A percentile compares a stretch with the other conserved stretches of the same genome.
These are phyloP conservation scores for Pythium biforme DNA, from an alignment of 352 stramenopile genomes.

Conservation along the genomic window DNA sequence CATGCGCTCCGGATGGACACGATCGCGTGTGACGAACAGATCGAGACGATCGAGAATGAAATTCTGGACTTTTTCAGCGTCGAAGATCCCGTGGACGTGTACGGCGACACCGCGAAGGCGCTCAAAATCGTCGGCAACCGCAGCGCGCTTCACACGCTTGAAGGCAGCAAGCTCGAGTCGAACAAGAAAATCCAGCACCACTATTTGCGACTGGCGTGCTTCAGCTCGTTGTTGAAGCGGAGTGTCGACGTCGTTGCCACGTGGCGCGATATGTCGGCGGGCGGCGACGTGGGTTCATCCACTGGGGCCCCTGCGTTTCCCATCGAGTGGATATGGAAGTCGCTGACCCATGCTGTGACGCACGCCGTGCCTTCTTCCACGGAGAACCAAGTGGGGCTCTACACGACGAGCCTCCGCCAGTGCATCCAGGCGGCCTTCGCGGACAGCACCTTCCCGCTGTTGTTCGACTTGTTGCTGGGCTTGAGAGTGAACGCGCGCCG, in stretches of 20 bases:
- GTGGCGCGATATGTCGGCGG: constrained; percentile 32
- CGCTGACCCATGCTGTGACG: constrained; percentile 26
- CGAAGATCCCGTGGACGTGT: constrained; percentile 38
- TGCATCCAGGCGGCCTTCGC: background rate
- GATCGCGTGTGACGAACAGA: constrained; percentile 52
- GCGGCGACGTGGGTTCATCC: background rate
- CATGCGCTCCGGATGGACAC: constrained; percentile 45
- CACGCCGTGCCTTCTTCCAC: background rate
- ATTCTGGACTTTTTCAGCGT: constrained; percentile 58
- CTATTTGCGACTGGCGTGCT: constrained; percentile 23
- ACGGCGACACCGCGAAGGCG: constrained; percentile 45
- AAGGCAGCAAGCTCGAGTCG: constrained; percentile 41
- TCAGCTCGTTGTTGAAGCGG: constrained; percentile 30
- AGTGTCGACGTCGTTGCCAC: constrained; percentile 36
- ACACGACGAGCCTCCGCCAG: constrained; percentile 9
- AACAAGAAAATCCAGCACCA: constrained; percentile 38
- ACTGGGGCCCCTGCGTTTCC: constrained; percentile 2
- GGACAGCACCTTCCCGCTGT: background rate
- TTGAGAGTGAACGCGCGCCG: constrained; percentile 11
- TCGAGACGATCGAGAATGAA: constrained; percentile 55
- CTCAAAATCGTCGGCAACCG: constrained; percentile 63
- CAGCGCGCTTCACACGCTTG: constrained; percentile 43
- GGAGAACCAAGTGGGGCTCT: constrained; percentile 9
- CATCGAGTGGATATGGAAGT: constrained; percentile 38
- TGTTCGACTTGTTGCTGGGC: constrained; percentile 23